A percentile compares a stretch with the other conserved stretches of the same genome.
Conservation (phyloP, 805 yeast genomes). For the Candida ovalis region DNA sequence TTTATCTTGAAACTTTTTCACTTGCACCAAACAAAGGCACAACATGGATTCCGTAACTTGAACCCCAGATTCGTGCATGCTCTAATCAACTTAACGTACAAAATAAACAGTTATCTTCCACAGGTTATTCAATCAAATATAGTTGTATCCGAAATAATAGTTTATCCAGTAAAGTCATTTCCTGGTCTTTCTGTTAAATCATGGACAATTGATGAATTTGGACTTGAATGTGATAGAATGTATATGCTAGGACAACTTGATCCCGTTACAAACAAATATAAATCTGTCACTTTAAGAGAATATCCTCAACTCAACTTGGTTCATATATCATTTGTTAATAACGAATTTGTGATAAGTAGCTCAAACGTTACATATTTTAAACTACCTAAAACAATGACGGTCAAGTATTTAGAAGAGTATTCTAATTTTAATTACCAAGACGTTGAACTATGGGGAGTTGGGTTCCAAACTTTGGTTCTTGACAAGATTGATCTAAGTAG, state of each 20-base stretch:
- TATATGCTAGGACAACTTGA: conserved; percentile 25
- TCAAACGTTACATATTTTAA: conserved; percentile 9
- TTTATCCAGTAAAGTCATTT: conserved; percentile 26
- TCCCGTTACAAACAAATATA: conserved; percentile 5
- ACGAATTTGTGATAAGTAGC: conserved; percentile 10
- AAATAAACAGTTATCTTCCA: not conserved
- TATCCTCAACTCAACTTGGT: conserved; percentile 17
- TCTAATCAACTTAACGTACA: not conserved
- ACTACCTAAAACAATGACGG: conserved; percentile 14
- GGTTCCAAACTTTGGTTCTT: conserved; percentile 17
- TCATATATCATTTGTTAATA: conserved; percentile 4
- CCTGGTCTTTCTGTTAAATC: conserved; percentile 20
- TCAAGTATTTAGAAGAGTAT: conserved; percentile 6
- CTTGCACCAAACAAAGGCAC: conserved; percentile 13
- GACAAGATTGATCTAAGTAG: conserved; percentile 9
- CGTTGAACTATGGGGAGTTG: conserved; percentile 25
- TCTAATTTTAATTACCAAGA: not conserved
- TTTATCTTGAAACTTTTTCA: not conserved
- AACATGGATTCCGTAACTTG: conserved; percentile 9
- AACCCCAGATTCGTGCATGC: not conserved
- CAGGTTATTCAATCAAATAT: not conserved
- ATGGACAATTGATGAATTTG: conserved; percentile 21
- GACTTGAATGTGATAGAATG: conserved; percentile 26
- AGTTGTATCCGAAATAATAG: conserved; percentile 10
- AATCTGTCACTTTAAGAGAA: conserved; percentile 21